Evolutionary conservation across 192 early-diverging fungal species (phyloP).

Genomic region (Geosiphon pyriformis): DNA sequence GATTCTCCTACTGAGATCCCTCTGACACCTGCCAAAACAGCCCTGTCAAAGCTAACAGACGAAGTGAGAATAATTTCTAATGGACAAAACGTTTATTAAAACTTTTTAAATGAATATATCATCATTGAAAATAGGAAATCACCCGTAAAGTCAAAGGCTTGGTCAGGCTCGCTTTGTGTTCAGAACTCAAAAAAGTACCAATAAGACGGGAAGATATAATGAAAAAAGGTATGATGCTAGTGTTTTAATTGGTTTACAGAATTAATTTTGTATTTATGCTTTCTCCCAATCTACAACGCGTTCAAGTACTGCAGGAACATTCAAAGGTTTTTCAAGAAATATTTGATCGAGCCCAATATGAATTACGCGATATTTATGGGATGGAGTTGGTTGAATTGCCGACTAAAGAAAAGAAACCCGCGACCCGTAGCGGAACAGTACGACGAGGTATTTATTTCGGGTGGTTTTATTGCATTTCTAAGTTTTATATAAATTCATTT

Average conservation of each 20-base stretch:
- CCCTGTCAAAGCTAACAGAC: background rate
- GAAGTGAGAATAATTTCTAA: background rate
- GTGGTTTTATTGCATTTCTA: background rate
- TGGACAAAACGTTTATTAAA: background rate
- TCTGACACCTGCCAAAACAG: background rate
- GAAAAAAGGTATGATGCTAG: constrained; percentile 40
- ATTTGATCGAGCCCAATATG: constrained; percentile 43
- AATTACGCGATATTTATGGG: constrained; percentile 52
- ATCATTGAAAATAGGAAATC: constrained; percentile 36
- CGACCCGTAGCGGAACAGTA: background rate
- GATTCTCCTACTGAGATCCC: background rate
- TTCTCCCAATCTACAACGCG: background rate
- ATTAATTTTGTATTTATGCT: background rate
- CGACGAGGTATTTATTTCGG: constrained; percentile 26
- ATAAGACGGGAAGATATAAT: constrained; percentile 57
- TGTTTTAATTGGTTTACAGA: background rate
- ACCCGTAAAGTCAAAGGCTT: constrained; percentile 54
- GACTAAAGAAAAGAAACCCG: constrained; percentile 25
- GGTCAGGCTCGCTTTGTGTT: constrained; percentile 55
- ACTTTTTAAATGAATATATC: background rate
- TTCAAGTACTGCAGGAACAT: constrained; percentile 46
- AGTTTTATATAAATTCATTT: background rate
- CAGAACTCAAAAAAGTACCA: constrained; percentile 43
- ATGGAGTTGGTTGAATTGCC: constrained; percentile 58
- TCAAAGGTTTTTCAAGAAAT: constrained; percentile 39